These are phyloP conservation scores for Chrysanthemum lavandulifolium DNA, from an alignment of 129 eudicot species.

Conservation along the genomic window DNA sequence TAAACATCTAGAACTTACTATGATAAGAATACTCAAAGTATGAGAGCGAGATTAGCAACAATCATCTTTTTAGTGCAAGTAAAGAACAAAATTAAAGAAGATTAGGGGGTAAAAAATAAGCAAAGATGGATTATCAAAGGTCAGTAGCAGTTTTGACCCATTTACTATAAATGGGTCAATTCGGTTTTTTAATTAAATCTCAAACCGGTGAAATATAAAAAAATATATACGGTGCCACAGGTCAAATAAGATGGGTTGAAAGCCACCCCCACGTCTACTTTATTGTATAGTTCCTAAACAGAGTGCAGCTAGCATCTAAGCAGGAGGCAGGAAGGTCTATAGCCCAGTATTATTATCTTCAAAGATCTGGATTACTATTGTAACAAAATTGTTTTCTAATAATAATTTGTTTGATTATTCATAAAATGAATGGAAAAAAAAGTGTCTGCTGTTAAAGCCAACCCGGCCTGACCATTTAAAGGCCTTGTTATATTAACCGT, in stretches of 20 bases:
- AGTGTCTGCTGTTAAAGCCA: neutral
- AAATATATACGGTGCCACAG: no score
- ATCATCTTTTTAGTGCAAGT: neutral
- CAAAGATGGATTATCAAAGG: conserved; percentile 1
- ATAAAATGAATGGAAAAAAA: neutral
- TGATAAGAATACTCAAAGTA: neutral
- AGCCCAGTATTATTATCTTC: neutral
- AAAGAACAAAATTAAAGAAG: neutral
- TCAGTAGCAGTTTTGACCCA: neutral
- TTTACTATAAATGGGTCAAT: neutral
- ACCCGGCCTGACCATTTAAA: neutral
- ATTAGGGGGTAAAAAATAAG: neutral
- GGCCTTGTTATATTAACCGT: neutral
- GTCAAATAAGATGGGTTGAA: neutral
- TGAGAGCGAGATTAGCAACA: neutral
- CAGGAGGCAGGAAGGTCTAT: no score
- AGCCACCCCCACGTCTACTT: neutral
- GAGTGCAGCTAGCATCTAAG: no score
- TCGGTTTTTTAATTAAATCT: neutral
- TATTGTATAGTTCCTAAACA: neutral
- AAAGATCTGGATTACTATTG: neutral
- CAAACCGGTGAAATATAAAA: neutral
- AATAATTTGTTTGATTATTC: neutral
- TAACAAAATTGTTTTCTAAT: neutral
- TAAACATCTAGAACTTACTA: neutral